Evolutionary conservation across 306 rosid genomes (phyloP).

Genomic region (Quercus alba): DNA sequence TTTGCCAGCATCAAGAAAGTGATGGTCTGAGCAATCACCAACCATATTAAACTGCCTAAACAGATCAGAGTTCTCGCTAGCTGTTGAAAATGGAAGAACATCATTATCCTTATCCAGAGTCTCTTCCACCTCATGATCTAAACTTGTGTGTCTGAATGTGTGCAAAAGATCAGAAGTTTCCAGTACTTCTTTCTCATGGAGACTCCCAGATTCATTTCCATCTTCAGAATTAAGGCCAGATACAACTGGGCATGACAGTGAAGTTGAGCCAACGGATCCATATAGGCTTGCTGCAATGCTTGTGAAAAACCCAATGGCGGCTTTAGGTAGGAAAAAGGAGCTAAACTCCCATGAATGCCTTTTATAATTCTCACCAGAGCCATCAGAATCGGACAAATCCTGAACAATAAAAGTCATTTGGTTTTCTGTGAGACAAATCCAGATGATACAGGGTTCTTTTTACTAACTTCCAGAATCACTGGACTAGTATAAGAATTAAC

Average conservation of each 20-base stretch:
- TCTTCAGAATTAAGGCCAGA: conserved; percentile 44
- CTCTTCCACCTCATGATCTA: conserved; percentile 25
- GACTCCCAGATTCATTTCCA: conserved; percentile 37
- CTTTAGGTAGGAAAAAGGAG: conserved; percentile 66
- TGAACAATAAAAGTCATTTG: conserved; percentile 34
- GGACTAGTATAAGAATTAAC: neutral
- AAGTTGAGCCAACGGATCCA: conserved; percentile 51
- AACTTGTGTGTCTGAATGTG: conserved; percentile 25
- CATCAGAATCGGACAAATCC: conserved; percentile 40
- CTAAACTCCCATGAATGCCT: conserved; percentile 48
- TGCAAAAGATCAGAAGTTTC: conserved; percentile 42
- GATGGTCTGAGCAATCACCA: conserved; percentile 72
- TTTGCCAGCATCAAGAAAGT: conserved; percentile 53
- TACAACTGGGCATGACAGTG: conserved; percentile 39
- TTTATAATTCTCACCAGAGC: conserved; percentile 31
- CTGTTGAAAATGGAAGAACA: conserved; percentile 28
- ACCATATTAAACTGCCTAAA: conserved; percentile 70
- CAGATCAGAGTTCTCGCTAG: conserved; percentile 32
- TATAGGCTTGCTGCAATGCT: conserved; percentile 53
- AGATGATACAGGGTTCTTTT: neutral
- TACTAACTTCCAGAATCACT: neutral
- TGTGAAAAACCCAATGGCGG: conserved; percentile 65
- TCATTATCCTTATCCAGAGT: conserved; percentile 24
- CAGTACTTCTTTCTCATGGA: conserved; percentile 34
- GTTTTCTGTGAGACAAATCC: conserved; percentile 23